phyloP scores from a whole-genome alignment of 768 basidiomycete species.

The Tylopilus balloui region DNA sequence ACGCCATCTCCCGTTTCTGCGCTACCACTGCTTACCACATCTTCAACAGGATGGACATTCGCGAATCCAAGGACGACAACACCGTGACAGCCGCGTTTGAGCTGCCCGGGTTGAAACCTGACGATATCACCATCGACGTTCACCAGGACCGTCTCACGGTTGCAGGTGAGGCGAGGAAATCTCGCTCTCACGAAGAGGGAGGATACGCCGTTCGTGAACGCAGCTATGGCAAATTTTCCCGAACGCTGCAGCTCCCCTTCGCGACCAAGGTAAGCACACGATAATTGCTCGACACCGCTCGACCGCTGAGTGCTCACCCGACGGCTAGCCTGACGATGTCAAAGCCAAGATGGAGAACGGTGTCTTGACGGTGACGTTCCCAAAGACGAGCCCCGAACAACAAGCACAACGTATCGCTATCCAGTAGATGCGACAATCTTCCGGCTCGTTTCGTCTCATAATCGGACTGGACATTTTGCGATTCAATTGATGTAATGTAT shows the following conservation, averaged over 20 bases:
- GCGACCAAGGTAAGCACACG: constrained; percentile 40
- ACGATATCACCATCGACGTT: constrained; percentile 44
- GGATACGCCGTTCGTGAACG: constrained; percentile 44
- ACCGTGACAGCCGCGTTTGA: constrained; percentile 36
- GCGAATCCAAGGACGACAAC: background rate
- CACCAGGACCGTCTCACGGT: constrained; percentile 45
- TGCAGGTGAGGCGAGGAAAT: constrained; percentile 37
- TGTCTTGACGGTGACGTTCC: constrained; percentile 44
- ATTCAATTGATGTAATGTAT: too few relatives aligned
- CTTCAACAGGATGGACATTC: background rate
- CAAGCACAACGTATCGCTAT: background rate
- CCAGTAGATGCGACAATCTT: background rate
- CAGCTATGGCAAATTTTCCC: constrained; percentile 41
- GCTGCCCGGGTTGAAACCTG: constrained; percentile 49
- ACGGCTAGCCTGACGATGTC: constrained; percentile 39
- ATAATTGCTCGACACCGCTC: background rate
- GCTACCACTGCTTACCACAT: background rate
- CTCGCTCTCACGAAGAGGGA: constrained; percentile 29
- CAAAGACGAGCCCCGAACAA: constrained; percentile 38
- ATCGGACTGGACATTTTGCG: background rate
- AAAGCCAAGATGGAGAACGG: constrained; percentile 47
- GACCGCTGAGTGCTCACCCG: background rate
- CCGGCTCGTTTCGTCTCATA: background rate
- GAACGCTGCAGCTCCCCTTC: constrained; percentile 42
- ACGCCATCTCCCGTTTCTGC: background rate